Percentiles rank a stretch among this genome's conserved stretches.
These are phyloP conservation scores for Trypanosoma conorhini DNA, from an alignment of 208 protist species.

Conservation along the genomic window DNA sequence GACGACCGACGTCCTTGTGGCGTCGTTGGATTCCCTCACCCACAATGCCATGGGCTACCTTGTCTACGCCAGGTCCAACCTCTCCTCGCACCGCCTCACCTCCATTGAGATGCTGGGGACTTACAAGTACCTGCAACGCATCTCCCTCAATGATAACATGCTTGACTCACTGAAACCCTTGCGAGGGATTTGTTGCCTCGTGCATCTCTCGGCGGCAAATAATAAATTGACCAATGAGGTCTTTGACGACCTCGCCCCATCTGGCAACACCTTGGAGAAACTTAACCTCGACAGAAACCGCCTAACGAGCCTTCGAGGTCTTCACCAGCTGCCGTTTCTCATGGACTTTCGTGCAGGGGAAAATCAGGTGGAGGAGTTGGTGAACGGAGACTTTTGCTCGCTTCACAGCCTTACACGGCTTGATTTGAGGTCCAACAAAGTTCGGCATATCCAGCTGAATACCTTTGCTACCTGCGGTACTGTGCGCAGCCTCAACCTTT, in stretches of 20 bases:
- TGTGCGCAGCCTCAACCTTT: conserved; percentile 57
- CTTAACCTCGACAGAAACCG: conserved; percentile 64
- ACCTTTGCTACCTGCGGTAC: conserved; percentile 46
- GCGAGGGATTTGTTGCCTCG: conserved; percentile 38
- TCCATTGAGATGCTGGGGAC: conserved; percentile 38
- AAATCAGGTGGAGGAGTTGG: conserved; percentile 52
- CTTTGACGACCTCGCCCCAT: conserved; percentile 42
- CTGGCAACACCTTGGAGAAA: conserved; percentile 48
- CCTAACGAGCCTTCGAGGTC: conserved; percentile 50
- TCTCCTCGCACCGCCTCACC: conserved; percentile 32
- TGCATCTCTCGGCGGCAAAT: conserved; percentile 63
- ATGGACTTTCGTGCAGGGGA: conserved; percentile 46
- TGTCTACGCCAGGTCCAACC: conserved; percentile 49
- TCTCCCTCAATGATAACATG: conserved; percentile 65
- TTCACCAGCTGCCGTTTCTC: conserved; percentile 58
- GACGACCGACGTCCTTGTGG: conserved; percentile 21
- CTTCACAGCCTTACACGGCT: conserved; percentile 49
- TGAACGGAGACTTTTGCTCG: conserved; percentile 26
- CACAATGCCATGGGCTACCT: conserved; percentile 64
- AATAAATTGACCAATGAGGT: conserved; percentile 59
- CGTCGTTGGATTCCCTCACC: conserved; percentile 43
- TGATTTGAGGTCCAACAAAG: conserved; percentile 43
- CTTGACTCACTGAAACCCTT: conserved; percentile 62
- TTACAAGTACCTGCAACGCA: conserved; percentile 66
- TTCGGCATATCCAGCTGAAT: conserved; percentile 42